A percentile compares a stretch with the other conserved stretches of the same genome.
Conservation (phyloP, 2,329 filamentous ascomycete species). For the Huntiella savannae region DNA sequence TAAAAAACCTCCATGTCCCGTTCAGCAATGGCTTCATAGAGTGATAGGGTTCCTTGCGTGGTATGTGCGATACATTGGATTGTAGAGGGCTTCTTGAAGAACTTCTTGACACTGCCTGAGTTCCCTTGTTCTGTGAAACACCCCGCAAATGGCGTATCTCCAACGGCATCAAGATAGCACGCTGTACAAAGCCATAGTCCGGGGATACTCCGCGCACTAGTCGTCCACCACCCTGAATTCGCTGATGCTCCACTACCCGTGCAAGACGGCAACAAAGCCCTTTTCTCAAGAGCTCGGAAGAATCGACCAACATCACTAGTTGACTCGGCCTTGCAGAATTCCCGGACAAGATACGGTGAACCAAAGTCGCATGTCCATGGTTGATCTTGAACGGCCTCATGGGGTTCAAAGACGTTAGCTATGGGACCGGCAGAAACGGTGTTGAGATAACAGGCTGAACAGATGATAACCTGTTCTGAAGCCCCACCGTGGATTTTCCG, state of each 20-base stretch:
- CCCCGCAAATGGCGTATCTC: conserved; percentile 15
- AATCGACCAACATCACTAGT: conserved; percentile 18
- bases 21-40: conserved; percentile 13
- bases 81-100: no score
- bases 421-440: conserved; percentile 16
- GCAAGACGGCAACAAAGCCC: conserved; percentile 1
- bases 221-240: not conserved
- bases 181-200: conserved; percentile 18
- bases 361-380: conserved; percentile 19
- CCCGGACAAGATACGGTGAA: conserved; percentile 15
- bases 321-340: conserved; percentile 12
- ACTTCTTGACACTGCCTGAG: no score
- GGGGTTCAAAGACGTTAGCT: conserved; percentile 17
- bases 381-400: conserved; percentile 14
- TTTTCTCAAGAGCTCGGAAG: conserved; percentile 10
- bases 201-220: conserved; percentile 14
- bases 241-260: not conserved
- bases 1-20: conserved; percentile 17
- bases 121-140: conserved; percentile 12
- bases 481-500: not conserved
- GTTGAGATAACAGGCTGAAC: conserved; percentile 22
- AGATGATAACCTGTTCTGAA: conserved; percentile 20
- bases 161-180: conserved; percentile 20
- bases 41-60: no score
- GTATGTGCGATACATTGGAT: no score